A percentile compares a stretch with the other conserved stretches of the same genome.
Evolutionary conservation across 2,329 filamentous ascomycete species (phyloP).

Genomic region (Pyricularia sp.): DNA sequence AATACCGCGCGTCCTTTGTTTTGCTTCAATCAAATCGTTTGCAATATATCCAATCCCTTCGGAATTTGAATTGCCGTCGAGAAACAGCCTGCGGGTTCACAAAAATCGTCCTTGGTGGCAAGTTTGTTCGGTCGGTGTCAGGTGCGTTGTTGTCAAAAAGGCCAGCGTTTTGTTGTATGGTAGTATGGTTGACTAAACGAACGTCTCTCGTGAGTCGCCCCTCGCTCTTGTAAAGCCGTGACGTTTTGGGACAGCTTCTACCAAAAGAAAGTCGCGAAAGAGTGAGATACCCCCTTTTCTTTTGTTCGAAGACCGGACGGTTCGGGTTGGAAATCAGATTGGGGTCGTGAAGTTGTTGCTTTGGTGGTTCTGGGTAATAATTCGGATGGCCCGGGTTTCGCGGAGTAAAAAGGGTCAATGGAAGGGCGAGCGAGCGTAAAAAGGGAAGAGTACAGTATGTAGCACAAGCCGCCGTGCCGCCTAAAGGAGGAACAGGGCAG

Average conservation of each 20-base stretch:
- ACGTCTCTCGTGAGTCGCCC: background rate
- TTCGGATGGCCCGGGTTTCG: slow-evolving; percentile 3
- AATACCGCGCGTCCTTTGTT: background rate
- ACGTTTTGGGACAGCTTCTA: background rate
- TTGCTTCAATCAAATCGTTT: background rate
- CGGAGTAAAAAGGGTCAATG: background rate
- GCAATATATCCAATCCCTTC: background rate
- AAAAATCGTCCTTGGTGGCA: background rate
- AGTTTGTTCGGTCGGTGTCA: background rate
- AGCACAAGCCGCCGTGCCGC: background rate
- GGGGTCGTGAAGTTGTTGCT: background rate
- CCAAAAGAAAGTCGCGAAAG: background rate
- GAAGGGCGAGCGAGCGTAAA: slow-evolving; percentile 2
- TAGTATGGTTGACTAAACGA: background rate
- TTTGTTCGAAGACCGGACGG: background rate
- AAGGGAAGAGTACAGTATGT: background rate
- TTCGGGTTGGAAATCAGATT: background rate
- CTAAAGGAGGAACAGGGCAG: slow-evolving; percentile 1
- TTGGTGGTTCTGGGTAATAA: background rate
- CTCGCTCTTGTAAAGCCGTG: background rate
- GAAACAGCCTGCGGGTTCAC: background rate
- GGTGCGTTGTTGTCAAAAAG: background rate
- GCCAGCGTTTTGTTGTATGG: background rate
- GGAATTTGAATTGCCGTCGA: background rate
- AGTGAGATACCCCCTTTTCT: background rate